phyloP scores from a whole-genome alignment of 345 rosid genomes.

The Toxicodendron radicans region DNA sequence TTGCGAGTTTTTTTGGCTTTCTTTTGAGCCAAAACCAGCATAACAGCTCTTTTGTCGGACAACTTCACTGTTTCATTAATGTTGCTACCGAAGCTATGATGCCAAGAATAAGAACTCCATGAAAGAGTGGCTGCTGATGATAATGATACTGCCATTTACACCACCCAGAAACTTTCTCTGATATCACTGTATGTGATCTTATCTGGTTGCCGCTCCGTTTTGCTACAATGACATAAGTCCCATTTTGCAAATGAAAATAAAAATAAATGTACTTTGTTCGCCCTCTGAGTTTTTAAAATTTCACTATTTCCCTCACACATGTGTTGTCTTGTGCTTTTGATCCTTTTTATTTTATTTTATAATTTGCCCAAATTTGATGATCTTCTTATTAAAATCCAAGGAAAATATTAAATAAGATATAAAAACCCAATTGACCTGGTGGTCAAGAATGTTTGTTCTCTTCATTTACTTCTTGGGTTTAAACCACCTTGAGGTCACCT shows the following conservation, averaged over 20 bases:
- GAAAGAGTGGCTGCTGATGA: conserved; percentile 59
- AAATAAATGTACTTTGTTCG: too few relatives aligned
- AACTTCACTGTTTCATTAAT: conserved; percentile 41
- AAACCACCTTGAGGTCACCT: too few relatives aligned
- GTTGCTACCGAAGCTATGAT: conserved; percentile 41
- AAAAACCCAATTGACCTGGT: too few relatives aligned
- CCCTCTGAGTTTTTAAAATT: background rate
- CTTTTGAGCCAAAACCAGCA: conserved; percentile 61
- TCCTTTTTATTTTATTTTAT: too few relatives aligned
- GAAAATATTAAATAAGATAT: too few relatives aligned
- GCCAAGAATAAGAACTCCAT: conserved; percentile 56
- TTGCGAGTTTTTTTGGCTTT: conserved; percentile 75
- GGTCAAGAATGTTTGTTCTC: too few relatives aligned
- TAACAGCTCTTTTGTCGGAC: conserved; percentile 33
- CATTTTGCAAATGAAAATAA: background rate
- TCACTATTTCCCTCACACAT: background rate
- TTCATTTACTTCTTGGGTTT: too few relatives aligned
- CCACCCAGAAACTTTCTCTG: background rate
- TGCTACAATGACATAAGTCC: background rate
- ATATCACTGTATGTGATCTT: conserved; percentile 7
- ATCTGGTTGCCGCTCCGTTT: conserved; percentile 9
- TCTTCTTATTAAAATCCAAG: too few relatives aligned
- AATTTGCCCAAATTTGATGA: background rate
- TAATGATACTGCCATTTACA: conserved; percentile 27
- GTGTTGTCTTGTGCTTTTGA: background rate